Evolutionary conservation across 1,139 yeast genomes (phyloP).

Genomic region (Taphrina deformans): DNA sequence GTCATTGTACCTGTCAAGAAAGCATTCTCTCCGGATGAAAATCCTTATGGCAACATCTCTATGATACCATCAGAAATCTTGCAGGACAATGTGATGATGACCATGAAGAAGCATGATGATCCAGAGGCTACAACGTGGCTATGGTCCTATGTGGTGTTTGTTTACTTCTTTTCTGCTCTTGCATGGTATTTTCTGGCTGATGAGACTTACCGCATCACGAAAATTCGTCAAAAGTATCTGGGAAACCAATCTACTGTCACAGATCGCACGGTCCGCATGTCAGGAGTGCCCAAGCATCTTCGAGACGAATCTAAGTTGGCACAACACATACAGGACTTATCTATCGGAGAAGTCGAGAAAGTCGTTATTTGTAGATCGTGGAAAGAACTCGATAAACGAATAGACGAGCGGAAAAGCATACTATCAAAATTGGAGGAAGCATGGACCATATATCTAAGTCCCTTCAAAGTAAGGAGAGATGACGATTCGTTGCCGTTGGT

Average conservation of each 20-base stretch:
- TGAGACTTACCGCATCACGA: constrained; percentile 70
- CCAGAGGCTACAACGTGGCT: constrained; percentile 47
- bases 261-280: constrained; percentile 82
- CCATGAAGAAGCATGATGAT: constrained; percentile 7
- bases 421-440: constrained; percentile 63
- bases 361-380: constrained; percentile 83
- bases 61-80: constrained; percentile 9
- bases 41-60: constrained; percentile 14
- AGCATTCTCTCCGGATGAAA: constrained; percentile 47
- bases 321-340: constrained; percentile 70
- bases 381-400: constrained; percentile 67
- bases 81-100: not conserved
- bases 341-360: constrained; percentile 75
- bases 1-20: constrained; percentile 74
- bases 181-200: constrained; percentile 62
- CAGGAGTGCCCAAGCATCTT: constrained; percentile 86
- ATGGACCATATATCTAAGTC: constrained; percentile 65
- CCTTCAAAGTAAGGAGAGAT: not conserved
- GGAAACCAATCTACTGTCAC: constrained; percentile 90
- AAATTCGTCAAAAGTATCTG: constrained; percentile 74
- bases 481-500: constrained; percentile 30
- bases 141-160: constrained; percentile 84
- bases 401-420: constrained; percentile 58
- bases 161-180: constrained; percentile 75
- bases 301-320: constrained; percentile 68